Evolutionary conservation across 192 early-diverging fungal species (phyloP), one percentile per base, ranked within the genome.

Genomic region (Gryganskiella cystojenkinii): DNA sequence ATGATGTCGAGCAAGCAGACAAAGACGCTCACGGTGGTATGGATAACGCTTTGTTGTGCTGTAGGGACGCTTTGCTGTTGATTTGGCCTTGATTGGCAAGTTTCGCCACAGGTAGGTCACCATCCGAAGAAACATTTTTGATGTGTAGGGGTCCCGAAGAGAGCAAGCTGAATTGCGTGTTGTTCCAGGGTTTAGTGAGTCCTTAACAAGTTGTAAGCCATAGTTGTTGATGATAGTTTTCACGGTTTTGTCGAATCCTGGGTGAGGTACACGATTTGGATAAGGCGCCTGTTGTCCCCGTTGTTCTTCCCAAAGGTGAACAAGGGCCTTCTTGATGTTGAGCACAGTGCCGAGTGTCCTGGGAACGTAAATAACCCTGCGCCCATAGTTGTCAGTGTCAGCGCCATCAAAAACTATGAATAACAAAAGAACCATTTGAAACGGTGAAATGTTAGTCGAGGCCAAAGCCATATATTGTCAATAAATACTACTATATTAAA

Each of bases 241-340:
- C 24, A 52, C 50, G 10, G 50, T 52, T 24, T 52, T 24, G 50
- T 52, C 50, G 24, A 22, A 52, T 52, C 50, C 50, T 52, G 50
- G 50, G 22, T 52, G 50, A 52, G 50, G 50, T 9, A 52, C 50
- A 52, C 50, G 50, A 24, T 52, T 52, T 52, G 50, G 50, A 24
- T 52, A 52, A 22, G 50, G 50, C 22, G 50, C 50, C 1, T 52
- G 50, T 3, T 52, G n/a, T 22, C 50, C 24, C 24, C 50, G 15
- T 24, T 52, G 50, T 52, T 52, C 50, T 52, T 52, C 50, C 50
- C 50, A 52, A 24, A 52, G 50, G 50, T 52, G 50, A 52, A 52
- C 24, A 17, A 52, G 24, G 5, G 50, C 50, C 50, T 52, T 52
- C 24, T 52, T 52, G 50, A 52, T 24, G 24, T 52, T 52, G 2